Percentiles rank a stretch among this genome's conserved stretches.
phyloP scores from a whole-genome alignment of 352 stramenopile genomes.

The Globisporangium iwayamae region DNA sequence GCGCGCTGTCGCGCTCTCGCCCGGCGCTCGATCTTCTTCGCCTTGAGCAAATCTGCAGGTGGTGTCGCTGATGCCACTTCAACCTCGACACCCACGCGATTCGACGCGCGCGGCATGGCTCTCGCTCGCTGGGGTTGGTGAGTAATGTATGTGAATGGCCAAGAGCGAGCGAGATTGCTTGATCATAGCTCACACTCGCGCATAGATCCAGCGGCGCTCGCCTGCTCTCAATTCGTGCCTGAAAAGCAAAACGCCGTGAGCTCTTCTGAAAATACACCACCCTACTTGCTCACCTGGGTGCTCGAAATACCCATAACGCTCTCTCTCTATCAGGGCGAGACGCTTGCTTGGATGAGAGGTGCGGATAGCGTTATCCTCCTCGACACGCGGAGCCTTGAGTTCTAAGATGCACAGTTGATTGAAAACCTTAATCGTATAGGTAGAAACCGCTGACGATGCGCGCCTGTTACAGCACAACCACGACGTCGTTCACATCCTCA shows the following conservation, averaged over 20 bases:
- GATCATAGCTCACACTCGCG: too few species aligned
- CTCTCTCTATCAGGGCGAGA: too few species aligned
- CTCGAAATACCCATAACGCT: too few species aligned
- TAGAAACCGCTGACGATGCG: not conserved
- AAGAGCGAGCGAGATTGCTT: too few species aligned
- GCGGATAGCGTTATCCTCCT: too few species aligned
- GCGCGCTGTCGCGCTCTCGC: constrained; percentile 5
- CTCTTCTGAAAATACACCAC: not conserved
- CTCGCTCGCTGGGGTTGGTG: not conserved
- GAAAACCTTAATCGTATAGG: not conserved
- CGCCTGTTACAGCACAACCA: not conserved
- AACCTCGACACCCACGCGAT: constrained; percentile 12
- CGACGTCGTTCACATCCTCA: not conserved
- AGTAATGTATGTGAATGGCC: too few species aligned
- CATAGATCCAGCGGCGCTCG: not conserved
- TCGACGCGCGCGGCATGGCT: constrained; percentile 9
- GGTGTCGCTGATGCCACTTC: not conserved
- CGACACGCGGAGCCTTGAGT: too few species aligned
- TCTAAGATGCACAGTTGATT: too few species aligned
- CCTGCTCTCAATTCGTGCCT: not conserved
- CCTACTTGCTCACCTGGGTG: too few species aligned
- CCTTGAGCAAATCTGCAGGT: constrained; percentile 4
- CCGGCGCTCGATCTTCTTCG: constrained; percentile 10
- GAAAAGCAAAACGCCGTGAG: too few species aligned
- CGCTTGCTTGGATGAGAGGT: too few species aligned